Evolutionary conservation across 228 moss, liverwort and hornwort species (phyloP), one percentile per base, ranked within the genome.

Genomic region (Sphagnum fallax): DNA sequence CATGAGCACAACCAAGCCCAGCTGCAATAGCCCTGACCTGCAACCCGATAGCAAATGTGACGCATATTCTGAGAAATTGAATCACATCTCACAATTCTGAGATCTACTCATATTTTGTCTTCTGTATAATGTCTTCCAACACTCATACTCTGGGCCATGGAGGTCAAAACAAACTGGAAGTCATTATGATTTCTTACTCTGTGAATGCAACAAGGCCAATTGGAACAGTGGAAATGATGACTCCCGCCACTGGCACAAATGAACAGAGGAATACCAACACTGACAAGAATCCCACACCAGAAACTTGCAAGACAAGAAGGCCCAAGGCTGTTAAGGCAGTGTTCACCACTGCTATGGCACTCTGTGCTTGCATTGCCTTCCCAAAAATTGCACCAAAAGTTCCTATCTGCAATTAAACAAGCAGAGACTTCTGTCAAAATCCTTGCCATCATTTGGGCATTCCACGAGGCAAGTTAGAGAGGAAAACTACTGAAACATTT

Each of bases 161-260:
- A 32, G 32, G 32, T 32, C 3, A 32, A 32, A 32, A 32, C 32
- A 32, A 32, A 32, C 32, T 32, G 32, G 32, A 32, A 2, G 32
- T 32, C 32, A 32, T 32, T 32, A 32, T 32, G 32, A 55, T 55
- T 7, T 6, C 65, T 79, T 82, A 86, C 86, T 86, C 86, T 48
- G 79, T 75, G 47, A 86, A 82, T 48, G 86, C 86, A 14, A 86
- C 80, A 4, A 86, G 68, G n/a, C 86, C 86, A 58, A 86, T 86
- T 32, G 86, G 86, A 65, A 86, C 82, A 15, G 86, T 86, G 55
- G 86, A 86, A n/a, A 86, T 86, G 18, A 86, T 86, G 51, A 86
- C 86, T 32, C 86, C 86, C 5, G 86, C 86, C 51, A 86, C 86
- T 16, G 86, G 86, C 57, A 86, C 77, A 58, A 86, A 86, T 16